phyloP scores from a whole-genome alignment of 2,329 filamentous ascomycete species.

The Knoxdaviesia capensis region DNA sequence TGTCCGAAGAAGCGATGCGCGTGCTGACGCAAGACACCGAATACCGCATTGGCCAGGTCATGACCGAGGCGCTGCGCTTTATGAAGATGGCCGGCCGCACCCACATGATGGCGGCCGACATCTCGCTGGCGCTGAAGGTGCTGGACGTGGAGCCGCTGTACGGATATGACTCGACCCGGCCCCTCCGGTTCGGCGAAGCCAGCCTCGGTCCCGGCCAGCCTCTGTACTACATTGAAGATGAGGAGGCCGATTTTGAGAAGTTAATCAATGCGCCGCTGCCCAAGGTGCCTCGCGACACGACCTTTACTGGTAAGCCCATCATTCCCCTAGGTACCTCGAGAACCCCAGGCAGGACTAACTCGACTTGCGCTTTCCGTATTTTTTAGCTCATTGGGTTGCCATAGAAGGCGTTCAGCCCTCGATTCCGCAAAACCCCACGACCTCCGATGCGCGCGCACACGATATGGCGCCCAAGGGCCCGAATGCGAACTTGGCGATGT shows the following conservation, averaged over 20 bases:
- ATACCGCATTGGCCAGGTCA: constrained; percentile 80
- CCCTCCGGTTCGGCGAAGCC: constrained; percentile 81
- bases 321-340: too few relatives aligned
- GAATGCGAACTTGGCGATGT: constrained; percentile 60
- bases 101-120: constrained; percentile 71
- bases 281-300: constrained; percentile 83
- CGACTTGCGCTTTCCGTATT: constrained; percentile 5
- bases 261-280: constrained; percentile 90
- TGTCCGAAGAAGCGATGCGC: constrained; percentile 73
- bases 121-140: constrained; percentile 65
- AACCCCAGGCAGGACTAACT: neutral
- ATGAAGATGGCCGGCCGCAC: constrained; percentile 87
- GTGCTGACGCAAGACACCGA: constrained; percentile 86
- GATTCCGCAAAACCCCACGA: constrained; percentile 88
- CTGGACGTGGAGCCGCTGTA: constrained; percentile 90
- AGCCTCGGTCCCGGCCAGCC: constrained; percentile 85
- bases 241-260: constrained; percentile 98
- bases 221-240: constrained; percentile 92
- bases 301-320: constrained; percentile 53
- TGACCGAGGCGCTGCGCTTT: constrained; percentile 85
- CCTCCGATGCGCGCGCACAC: constrained; percentile 61
- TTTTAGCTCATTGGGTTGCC: constrained; percentile 78
- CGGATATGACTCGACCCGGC: constrained; percentile 83
- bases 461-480: constrained; percentile 81
- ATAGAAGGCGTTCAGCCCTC: constrained; percentile 94